phyloP scores from a whole-genome alignment of 495 filamentous ascomycete genomes.

The Haplographium delicatum region DNA sequence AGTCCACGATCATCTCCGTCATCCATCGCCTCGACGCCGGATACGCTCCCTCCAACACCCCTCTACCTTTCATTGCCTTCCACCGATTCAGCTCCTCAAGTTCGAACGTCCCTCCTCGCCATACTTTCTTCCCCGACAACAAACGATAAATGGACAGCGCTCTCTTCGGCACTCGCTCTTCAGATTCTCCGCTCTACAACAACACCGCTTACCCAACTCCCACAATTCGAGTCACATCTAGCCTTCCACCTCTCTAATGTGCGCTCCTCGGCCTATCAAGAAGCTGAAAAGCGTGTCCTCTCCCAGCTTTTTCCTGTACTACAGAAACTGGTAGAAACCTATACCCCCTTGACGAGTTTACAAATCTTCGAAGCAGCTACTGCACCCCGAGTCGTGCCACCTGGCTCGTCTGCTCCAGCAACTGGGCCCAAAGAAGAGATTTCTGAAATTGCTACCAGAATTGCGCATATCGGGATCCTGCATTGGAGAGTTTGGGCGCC shows the following conservation, averaged over 20 bases:
- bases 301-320: slow-evolving; percentile 28
- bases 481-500: slow-evolving; percentile 88
- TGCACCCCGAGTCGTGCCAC: slow-evolving; percentile 4
- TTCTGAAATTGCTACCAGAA: slow-evolving; percentile 61
- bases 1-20: slow-evolving; percentile 24
- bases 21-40: slow-evolving; percentile 30
- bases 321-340: slow-evolving; percentile 42
- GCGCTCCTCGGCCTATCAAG: slow-evolving; percentile 16
- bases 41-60: slow-evolving; percentile 21
- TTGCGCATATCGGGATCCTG: slow-evolving; percentile 73
- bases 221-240: slow-evolving; percentile 40
- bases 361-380: slow-evolving; percentile 48
- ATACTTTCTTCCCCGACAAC: slow-evolving; percentile 18
- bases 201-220: slow-evolving; percentile 35
- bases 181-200: slow-evolving; percentile 48
- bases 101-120: slow-evolving; percentile 18
- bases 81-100: slow-evolving; percentile 22
- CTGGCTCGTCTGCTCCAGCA: neutral
- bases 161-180: slow-evolving; percentile 36
- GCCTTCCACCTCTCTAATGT: slow-evolving; percentile 23
- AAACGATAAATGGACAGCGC: slow-evolving; percentile 16
- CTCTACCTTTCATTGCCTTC: slow-evolving; percentile 18
- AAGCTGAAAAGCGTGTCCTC: slow-evolving; percentile 21
- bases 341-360: slow-evolving; percentile 42
- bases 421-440: slow-evolving; percentile 14